Conservation (phyloP, 306 rosid genomes). For the Sicyos edulis region DNA sequence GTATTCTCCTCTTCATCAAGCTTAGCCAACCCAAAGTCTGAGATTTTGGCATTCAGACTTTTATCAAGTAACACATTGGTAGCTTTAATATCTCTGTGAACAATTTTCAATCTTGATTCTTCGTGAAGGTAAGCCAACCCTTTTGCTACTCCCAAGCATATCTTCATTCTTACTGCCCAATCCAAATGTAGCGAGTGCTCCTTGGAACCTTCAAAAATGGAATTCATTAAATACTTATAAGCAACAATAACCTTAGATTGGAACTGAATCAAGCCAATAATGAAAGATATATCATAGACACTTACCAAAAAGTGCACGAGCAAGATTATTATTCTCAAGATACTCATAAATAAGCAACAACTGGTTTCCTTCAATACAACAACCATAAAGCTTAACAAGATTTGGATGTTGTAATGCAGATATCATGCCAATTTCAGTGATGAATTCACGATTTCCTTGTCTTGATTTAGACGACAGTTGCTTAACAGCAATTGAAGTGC, state of each 20-base stretch:
- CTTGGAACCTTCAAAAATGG: constrained; percentile 30
- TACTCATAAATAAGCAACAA: constrained; percentile 74
- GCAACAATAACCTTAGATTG: neutral
- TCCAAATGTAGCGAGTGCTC: constrained; percentile 52
- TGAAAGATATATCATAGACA: neutral
- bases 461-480: constrained; percentile 86
- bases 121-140: constrained; percentile 81
- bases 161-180: constrained; percentile 58
- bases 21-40: constrained; percentile 90
- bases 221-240: neutral
- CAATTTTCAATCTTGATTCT: constrained; percentile 76
- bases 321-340: constrained; percentile 84
- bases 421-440: constrained; percentile 89
- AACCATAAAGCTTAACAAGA: constrained; percentile 79
- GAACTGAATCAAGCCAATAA: neutral
- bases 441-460: constrained; percentile 88
- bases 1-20: constrained; percentile 78
- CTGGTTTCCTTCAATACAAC: constrained; percentile 92
- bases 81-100: constrained; percentile 89
- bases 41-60: constrained; percentile 69
- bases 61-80: constrained; percentile 76
- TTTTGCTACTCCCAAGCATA: constrained; percentile 60
- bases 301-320: constrained; percentile 82
- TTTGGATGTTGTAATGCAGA: constrained; percentile 88
- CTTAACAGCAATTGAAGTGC: constrained; percentile 67